Evolutionary conservation across 169 alveolate genomes (phyloP), one percentile per base, ranked within the genome.

Genomic region (Eimeria sp.): DNA sequence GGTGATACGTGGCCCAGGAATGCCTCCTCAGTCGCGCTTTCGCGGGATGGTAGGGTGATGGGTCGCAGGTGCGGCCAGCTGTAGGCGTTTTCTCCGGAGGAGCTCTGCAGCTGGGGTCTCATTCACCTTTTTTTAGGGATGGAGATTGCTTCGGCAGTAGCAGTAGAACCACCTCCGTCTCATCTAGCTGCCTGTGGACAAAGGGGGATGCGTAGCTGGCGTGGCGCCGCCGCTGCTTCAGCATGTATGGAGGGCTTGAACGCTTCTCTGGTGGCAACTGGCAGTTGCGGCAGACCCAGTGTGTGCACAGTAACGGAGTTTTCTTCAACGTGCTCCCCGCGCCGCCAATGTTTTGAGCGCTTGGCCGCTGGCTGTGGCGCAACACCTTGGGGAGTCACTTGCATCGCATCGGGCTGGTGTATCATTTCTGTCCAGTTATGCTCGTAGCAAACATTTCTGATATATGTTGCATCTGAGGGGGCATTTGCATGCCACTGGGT

Each of bases 1-100:
- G 91, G 49, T 37, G 91, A 58, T 80, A 60, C 91, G 54, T 58
- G 76, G 78, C 49, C 16, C 66, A 49, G 78, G 91, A 85, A 72
- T 85, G 91, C 78, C 54, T 85, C 80, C 91, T 9, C 91, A 85
- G 91, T 43, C 20, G 16, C 78, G 91, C 91, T 49, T 56, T 40
- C 91, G 46, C 71, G 62, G 78, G 91, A 85, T 85, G 91, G 91
- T 49, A 85, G 80, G 91, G 91, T 85, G 91, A 85, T 85, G 78
- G 91, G 91, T 85, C 91, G 91, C 91, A 85, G 91, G 91, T 85
- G 91, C 91, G 91, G 91, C 58, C 91, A 85, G 91, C 91, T 49
- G 91, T 58, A 40, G n/a, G 76, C 37, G 18, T 85, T 60, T 85
- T 60, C 46, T 33, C 43, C 6, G 64, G 80, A 46, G 43, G 43